Conservation (phyloP, 331 rosid species). For the Quercus phellos region DNA sequence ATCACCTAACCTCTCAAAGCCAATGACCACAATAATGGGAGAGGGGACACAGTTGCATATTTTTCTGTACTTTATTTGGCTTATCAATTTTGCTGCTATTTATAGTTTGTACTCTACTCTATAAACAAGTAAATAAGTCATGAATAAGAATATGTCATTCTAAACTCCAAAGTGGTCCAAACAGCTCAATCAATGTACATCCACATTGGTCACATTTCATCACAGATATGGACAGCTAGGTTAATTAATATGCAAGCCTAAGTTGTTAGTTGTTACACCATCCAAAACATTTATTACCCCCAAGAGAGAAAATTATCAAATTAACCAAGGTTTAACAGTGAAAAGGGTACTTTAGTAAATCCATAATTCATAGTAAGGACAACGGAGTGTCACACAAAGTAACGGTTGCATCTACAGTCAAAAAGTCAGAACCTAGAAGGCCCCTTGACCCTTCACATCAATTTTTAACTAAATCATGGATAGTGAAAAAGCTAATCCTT, state of each 20-base stretch:
- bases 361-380: background rate
- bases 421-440: constrained; percentile 11
- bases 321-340: background rate
- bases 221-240: constrained; percentile 19
- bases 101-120: too few species aligned
- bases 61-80: too few species aligned
- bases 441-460: constrained; percentile 6
- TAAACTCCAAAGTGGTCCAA: constrained; percentile 19
- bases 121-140: background rate
- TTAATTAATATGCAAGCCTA: constrained; percentile 29
- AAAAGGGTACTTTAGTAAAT: constrained; percentile 32
- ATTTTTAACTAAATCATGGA: constrained; percentile 10
- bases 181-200: constrained; percentile 3
- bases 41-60: too few species aligned
- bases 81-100: too few species aligned
- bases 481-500: constrained; percentile 18
- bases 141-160: background rate
- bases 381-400: background rate
- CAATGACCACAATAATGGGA: too few species aligned
- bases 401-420: constrained; percentile 37
- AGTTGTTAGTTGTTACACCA: constrained; percentile 30
- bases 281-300: constrained; percentile 19
- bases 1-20: too few species aligned
- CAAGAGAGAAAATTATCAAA: constrained; percentile 13
- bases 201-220: constrained; percentile 20